Evolutionary conservation across 2,329 filamentous ascomycete genomes (phyloP).

Genomic region (Chaetomiaceae sp.): DNA sequence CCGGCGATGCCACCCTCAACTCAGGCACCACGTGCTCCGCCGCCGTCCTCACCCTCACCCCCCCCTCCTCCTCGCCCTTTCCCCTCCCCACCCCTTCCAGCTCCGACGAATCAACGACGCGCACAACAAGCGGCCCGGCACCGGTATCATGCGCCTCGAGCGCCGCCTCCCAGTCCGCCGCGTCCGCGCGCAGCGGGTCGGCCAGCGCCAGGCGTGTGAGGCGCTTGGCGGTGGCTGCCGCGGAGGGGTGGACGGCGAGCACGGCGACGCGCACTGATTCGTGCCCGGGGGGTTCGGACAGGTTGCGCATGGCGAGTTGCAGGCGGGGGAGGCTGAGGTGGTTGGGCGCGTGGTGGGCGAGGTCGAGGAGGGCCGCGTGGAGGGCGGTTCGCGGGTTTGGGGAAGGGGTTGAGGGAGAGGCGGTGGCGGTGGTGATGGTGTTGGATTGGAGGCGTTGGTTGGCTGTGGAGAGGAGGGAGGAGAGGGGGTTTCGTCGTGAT

Average conservation of each 20-base stretch:
- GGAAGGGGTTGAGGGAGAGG: conserved; percentile 6
- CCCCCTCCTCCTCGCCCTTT: not conserved
- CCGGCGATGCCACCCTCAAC: conserved; percentile 56
- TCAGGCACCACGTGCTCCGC: conserved; percentile 42
- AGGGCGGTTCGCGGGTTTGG: conserved; percentile 48
- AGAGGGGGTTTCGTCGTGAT: not conserved
- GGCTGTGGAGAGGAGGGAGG: not conserved
- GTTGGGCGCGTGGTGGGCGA: conserved; percentile 55
- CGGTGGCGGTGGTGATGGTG: conserved; percentile 16
- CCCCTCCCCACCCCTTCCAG: conserved; percentile 12
- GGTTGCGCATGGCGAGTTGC: conserved; percentile 62
- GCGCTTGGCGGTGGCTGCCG: conserved; percentile 47
- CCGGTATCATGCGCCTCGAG: conserved; percentile 44
- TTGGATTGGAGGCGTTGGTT: conserved; percentile 22
- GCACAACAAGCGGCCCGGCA: conserved; percentile 56
- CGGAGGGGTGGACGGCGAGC: conserved; percentile 36
- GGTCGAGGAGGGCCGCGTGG: conserved; percentile 49
- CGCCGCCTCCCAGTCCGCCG: conserved; percentile 62
- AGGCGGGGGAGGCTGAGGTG: conserved; percentile 63
- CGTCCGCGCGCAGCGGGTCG: conserved; percentile 58
- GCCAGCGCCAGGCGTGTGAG: conserved; percentile 65
- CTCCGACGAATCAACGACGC: conserved; percentile 40
- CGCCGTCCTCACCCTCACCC: conserved; percentile 16
- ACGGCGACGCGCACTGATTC: conserved; percentile 56
- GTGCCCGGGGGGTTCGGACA: conserved; percentile 49